Base-by-base conservation (phyloP, 2,329 filamentous ascomycete species). In the Phaeosphaeriaceae sp. region DNA sequence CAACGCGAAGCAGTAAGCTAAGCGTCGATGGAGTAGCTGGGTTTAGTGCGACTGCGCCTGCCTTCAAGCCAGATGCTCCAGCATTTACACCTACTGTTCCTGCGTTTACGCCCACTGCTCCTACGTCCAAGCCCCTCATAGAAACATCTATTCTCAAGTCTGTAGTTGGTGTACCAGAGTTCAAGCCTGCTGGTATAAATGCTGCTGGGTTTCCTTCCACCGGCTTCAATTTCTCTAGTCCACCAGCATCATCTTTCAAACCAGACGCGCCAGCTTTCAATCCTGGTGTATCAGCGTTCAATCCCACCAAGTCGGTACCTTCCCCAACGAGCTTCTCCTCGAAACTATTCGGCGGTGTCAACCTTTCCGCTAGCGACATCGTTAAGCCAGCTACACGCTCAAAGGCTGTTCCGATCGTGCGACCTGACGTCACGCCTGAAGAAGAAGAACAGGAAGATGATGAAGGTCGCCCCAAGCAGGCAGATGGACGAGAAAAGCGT, bases 331-430 rank as follows among this genome's bases (percentile, higher is more conserved):
- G 54, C 42, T 64, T 66, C 32, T 61, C 66, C 8, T 71, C 70
- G 2, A 69, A 66, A 53, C 72, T 72, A 39, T 73, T 73, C 44
- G 68, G 70, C 6, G 57, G 67, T 46, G 61, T 73, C 44, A 83
- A 85, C 54, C 75, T 89, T 26, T 83, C 79, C 46, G 72, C 80
- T 26, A 79, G 81, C 12, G 86, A 90, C 17, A 81, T 85, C 41
- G 75, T 84, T 21, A 88, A 88, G 63, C 82, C 87, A 6, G 71
- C 76, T 0, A 91, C 89, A 74, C 86, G 85, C 61, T 90, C 87
- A 4, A 97, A 94, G 75, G 91, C 91, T 8, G 83, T 96, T 46
- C 89, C 92, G 0, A 95, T 96, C 54, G 75, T 93, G 8, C 81
- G 81, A 32, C 89, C 89, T 1, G 79, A 85, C 47, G 58, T 55